Evolutionary conservation across 2,329 filamentous ascomycete genomes (phyloP), one percentile per base, ranked within the genome.

Genomic region (Aspergillus pseudonomiae): DNA sequence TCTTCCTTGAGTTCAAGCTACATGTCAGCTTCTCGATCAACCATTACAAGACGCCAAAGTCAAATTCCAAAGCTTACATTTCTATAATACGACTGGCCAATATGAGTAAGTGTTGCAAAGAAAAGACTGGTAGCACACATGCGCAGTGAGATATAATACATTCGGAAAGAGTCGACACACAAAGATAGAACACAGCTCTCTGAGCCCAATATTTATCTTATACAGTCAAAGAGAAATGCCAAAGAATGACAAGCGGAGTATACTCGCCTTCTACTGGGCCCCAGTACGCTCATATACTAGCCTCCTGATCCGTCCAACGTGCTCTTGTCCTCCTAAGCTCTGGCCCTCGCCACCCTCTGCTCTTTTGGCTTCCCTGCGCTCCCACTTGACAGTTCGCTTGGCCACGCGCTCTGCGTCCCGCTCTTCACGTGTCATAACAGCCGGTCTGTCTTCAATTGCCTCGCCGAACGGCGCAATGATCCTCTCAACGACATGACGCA

Each of bases 381-480:
- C 60, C 59, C 71, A 71, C 66, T 80, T 78, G 9, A 64, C 71
- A 52, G 70, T 68, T 67, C 74, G 73, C 65, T 76, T 75, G 14
- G 63, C 59, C 50, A 70, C 70, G 9, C 73, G 68, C 68, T 71
- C 65, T 30, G 66, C 70, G 62, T 79, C 72, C 19, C 77, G 73
- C 66, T 80, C 76, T 63, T 73, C 72, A 24, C 72, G 66, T 21
- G 72, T 75, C 71, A 77, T 56, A 7, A 81, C 74, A 41, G 74
- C 56, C 53, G 78, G 78, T 26, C 79, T 72, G 11, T 77, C 71
- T 12, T 75, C 73, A 61, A 81, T 73, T 0, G 68, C 62, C 3
- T 60, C 58, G 1, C 76, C 79, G 62, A 81, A 81, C 24, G 79
- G 79, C 21, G 77, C 74, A 52, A 81, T 67, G 58, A 81, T 81